Base-by-base conservation (phyloP, 305 asterid species). In the Solanum hybrid region DNA sequence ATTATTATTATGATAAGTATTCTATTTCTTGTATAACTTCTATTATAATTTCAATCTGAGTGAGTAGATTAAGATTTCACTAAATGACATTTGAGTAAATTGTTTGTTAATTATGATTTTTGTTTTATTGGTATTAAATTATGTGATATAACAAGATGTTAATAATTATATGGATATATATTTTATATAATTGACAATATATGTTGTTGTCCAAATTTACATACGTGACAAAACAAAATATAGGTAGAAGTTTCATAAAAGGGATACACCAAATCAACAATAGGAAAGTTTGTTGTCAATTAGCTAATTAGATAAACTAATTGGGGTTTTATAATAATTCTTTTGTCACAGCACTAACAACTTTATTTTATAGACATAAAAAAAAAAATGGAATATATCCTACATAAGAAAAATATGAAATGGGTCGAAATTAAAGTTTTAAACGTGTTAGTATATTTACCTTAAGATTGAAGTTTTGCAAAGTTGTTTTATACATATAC, bases 241-340 rank as follows among this genome's bases (percentile, higher is more conserved):
- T 84, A 20, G 41, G 76, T 45, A 45, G 33, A 83, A 61, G 75
- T 10, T 33, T 31, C 41, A 31, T 84, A 51, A 3, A 29, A 51
- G 76, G 41, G 36, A 51, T 51, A 84, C 31, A 84, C 7, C 76
- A 84, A 84, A 84, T 51, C 76, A 84, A 51, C 31, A 4, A 31
- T 51, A 15, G 76, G 37, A 51, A 84, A 84, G 31, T 84, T 31
- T 10, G 76, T 84, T 31, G 88, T 84, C 88, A 11, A 31, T 20
- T 83, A 84, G 88, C 41, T 51, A 84, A 10, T 29, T 84, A 84
- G 88, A 17, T 84, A 84, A 84, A 84, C 76, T 45, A 84, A 84
- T 51, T 51, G 14, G 10, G 7, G 27, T 17, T 83, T 82, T 41
- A 81, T 81, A 41, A 41, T 51, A 37, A 84, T 12, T 45, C 5